Conservation (phyloP, 2,329 filamentous ascomycete genomes). For the Orbilia oligospora region DNA sequence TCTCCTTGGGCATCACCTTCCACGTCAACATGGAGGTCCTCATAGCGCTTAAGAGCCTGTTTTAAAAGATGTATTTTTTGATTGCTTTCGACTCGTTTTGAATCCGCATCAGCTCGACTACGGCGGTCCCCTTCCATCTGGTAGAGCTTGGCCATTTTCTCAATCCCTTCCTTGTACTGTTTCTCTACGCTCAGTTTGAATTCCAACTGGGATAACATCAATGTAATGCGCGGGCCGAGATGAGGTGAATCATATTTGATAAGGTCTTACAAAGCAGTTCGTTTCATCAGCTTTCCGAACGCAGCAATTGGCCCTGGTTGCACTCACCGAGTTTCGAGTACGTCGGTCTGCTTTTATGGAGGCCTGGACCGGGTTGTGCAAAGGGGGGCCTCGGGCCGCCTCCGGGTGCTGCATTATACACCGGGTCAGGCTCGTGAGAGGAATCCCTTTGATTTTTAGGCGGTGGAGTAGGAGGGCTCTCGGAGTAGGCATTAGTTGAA, state of each 20-base stretch:
- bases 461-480: constrained; percentile 62
- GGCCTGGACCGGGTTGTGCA: constrained; percentile 76
- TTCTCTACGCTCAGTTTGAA: constrained; percentile 99
- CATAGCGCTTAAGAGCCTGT: constrained; percentile 95
- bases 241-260: constrained; percentile 99
- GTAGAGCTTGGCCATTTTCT: constrained; percentile 99
- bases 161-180: constrained; percentile 97
- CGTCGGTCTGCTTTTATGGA: constrained; percentile 84
- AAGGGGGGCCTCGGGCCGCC: constrained; percentile 76
- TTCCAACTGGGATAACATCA: constrained; percentile 98
- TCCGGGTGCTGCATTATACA: constrained; percentile 82
- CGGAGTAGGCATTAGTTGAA: constrained; percentile 28
- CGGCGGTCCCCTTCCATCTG: constrained; percentile 97
- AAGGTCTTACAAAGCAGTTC: constrained; percentile 75
- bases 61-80: constrained; percentile 97
- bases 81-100: constrained; percentile 90
- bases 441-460: constrained; percentile 62
- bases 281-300: not conserved
- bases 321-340: constrained; percentile 92
- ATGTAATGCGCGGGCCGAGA: constrained; percentile 95
- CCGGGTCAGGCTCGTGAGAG: constrained; percentile 69
- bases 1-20: constrained; percentile 81
- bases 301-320: not conserved
- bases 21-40: constrained; percentile 95
- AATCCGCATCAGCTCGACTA: constrained; percentile 92